Evolutionary conservation across 805 yeast species (phyloP).

Genomic region (Candida maesae): DNA sequence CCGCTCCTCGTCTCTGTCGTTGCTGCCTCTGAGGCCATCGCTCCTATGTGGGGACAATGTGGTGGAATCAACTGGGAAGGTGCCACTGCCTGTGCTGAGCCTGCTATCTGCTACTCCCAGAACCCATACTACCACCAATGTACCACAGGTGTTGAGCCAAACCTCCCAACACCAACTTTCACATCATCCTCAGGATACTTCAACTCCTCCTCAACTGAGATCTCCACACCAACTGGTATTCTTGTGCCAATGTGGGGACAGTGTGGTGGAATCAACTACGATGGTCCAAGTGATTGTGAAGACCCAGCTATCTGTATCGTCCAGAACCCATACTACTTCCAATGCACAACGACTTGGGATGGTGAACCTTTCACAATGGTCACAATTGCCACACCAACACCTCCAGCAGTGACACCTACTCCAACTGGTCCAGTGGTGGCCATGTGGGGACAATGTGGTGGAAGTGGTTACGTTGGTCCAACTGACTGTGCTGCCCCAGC

Average conservation of each 20-base stretch:
- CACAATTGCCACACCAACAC: background rate
- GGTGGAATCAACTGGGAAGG: background rate
- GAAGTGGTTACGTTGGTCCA: too few species aligned
- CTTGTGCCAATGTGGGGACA: conserved; percentile 1
- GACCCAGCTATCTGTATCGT: conserved; percentile 10
- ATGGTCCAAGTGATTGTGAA: conserved; percentile 17
- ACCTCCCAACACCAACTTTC: background rate
- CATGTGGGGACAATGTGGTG: too few species aligned
- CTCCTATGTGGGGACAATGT: background rate
- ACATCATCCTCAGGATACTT: background rate
- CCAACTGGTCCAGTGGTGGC: background rate
- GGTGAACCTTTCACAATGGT: background rate
- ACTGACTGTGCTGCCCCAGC: too few species aligned
- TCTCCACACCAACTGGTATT: background rate
- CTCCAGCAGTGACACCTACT: too few species aligned
- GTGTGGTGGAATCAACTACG: conserved; percentile 9
- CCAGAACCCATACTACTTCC: conserved; percentile 2
- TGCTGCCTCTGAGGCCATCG: background rate
- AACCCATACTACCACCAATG: background rate
- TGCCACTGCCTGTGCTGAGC: background rate
- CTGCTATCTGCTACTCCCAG: background rate
- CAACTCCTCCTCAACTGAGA: background rate
- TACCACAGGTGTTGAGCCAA: background rate
- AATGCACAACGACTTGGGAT: background rate
- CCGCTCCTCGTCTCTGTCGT: background rate